phyloP scores from a whole-genome alignment of 2,329 filamentous ascomycete genomes.

The Phyllachora maydis region DNA sequence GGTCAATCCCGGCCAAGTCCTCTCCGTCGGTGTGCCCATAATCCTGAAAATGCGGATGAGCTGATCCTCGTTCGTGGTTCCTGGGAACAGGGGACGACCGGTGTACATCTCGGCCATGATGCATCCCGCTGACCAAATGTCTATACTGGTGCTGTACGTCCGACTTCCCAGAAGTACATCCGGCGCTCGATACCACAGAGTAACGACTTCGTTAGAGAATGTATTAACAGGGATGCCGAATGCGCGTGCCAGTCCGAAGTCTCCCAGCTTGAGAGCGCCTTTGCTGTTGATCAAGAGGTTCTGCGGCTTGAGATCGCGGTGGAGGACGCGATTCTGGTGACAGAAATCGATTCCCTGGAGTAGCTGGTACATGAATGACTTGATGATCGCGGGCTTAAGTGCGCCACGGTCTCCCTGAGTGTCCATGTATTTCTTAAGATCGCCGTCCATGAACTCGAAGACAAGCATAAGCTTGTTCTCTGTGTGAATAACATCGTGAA shows the following conservation, averaged over 20 bases:
- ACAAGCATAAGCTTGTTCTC: conserved; percentile 99
- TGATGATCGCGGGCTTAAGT: conserved; percentile 77
- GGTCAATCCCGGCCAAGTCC: conserved; percentile 86
- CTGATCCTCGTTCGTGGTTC: conserved; percentile 96
- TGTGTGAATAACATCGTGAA: conserved; percentile 97
- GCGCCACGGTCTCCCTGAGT: conserved; percentile 74
- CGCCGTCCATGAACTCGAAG: conserved; percentile 97
- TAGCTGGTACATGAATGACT: conserved; percentile 98
- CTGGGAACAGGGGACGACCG: conserved; percentile 82
- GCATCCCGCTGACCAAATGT: conserved; percentile 97
- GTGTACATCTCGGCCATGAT: conserved; percentile 99
- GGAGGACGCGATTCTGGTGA: conserved; percentile 89
- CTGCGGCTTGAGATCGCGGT: conserved; percentile 89
- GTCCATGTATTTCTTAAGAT: conserved; percentile 98
- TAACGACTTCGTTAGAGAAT: conserved; percentile 95
- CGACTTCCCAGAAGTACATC: conserved; percentile 85
- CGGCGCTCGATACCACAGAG: conserved; percentile 90
- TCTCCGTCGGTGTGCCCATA: conserved; percentile 93
- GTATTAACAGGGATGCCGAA: conserved; percentile 97
- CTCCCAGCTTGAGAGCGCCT: conserved; percentile 76
- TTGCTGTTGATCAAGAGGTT: conserved; percentile 91
- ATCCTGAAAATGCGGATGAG: conserved; percentile 92
- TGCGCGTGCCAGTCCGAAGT: conserved; percentile 83
- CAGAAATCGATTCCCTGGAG: conserved; percentile 93
- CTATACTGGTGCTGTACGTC: conserved; percentile 98